Evolutionary conservation across 2,329 filamentous ascomycete genomes (phyloP).

Genomic region (Arachnopeziza araneosa): DNA sequence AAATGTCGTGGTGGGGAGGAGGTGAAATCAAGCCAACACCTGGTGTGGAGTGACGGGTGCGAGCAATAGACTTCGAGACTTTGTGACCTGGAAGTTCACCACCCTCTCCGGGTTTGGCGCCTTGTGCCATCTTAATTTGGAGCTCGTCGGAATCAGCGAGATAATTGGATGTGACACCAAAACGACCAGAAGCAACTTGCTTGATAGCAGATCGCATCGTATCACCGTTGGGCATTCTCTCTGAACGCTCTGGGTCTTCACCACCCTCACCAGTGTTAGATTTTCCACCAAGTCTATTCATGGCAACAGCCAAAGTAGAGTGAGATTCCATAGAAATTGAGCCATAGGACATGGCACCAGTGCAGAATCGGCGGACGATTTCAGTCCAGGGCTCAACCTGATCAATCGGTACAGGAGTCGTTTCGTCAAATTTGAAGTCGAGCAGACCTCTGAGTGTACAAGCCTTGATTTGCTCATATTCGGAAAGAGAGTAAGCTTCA

Average conservation of each 20-base stretch:
- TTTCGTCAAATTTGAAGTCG: slow-evolving; percentile 92
- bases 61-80: slow-evolving; percentile 88
- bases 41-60: slow-evolving; percentile 91
- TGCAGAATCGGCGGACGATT: slow-evolving; percentile 93
- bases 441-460: slow-evolving; percentile 91
- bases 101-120: slow-evolving; percentile 95
- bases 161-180: slow-evolving; percentile 93
- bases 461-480: slow-evolving; percentile 94
- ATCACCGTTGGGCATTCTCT: slow-evolving; percentile 83
- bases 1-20: slow-evolving; percentile 95
- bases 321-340: slow-evolving; percentile 99
- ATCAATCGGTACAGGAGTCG: slow-evolving; percentile 81
- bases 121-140: slow-evolving; percentile 99
- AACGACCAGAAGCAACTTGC: slow-evolving; percentile 92
- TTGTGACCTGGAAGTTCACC: slow-evolving; percentile 97
- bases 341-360: slow-evolving; percentile 96
- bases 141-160: slow-evolving; percentile 92
- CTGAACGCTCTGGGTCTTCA: slow-evolving; percentile 86
- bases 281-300: slow-evolving; percentile 95
- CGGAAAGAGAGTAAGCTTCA: slow-evolving; percentile 87
- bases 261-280: slow-evolving; percentile 98
- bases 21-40: slow-evolving; percentile 95
- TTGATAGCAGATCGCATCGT: slow-evolving; percentile 98
- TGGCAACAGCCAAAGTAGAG: slow-evolving; percentile 89
- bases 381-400: slow-evolving; percentile 98